Percentiles rank a stretch among this genome's conserved stretches.
phyloP scores from a whole-genome alignment of 2,329 filamentous ascomycete species.

The Dactylonectria estremocensis region DNA sequence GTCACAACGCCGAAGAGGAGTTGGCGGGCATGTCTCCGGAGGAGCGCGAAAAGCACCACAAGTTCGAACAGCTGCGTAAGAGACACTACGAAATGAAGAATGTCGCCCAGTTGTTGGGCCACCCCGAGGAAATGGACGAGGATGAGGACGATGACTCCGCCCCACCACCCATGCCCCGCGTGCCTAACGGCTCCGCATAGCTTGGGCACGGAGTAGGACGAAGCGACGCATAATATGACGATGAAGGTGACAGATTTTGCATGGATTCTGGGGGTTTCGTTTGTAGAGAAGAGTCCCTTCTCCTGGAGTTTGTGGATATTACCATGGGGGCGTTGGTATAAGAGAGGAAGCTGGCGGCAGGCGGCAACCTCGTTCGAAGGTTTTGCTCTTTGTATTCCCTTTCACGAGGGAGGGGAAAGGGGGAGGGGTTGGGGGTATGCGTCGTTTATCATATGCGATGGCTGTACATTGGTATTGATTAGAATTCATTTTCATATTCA shows the following conservation, averaged over 20 bases:
- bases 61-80: conserved; percentile 93
- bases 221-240: conserved; percentile 24
- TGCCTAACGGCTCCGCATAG: conserved; percentile 59
- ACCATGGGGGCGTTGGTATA: conserved; percentile 47
- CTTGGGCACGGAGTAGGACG: conserved; percentile 4
- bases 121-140: conserved; percentile 77
- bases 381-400: conserved; percentile 32
- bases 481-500: conserved; percentile 31
- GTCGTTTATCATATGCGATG: conserved; percentile 15
- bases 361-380: conserved; percentile 28
- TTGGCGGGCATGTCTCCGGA: conserved; percentile 73
- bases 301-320: conserved; percentile 48
- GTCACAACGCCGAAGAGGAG: conserved; percentile 72
- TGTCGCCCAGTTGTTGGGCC: conserved; percentile 88
- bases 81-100: conserved; percentile 99
- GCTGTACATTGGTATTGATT: conserved; percentile 31
- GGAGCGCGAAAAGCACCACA: conserved; percentile 90
- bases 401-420: conserved; percentile 9
- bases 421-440: conserved; percentile 1
- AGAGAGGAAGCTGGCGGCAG: conserved; percentile 32
- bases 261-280: conserved; percentile 17
- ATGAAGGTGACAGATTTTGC: conserved; percentile 26
- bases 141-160: conserved; percentile 68
- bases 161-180: conserved; percentile 59
- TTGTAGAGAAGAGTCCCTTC: conserved; percentile 31